These are phyloP conservation scores for Clitocybe nebularis DNA, from an alignment of 1,284 basidiomycete species.

Conservation along the genomic window DNA sequence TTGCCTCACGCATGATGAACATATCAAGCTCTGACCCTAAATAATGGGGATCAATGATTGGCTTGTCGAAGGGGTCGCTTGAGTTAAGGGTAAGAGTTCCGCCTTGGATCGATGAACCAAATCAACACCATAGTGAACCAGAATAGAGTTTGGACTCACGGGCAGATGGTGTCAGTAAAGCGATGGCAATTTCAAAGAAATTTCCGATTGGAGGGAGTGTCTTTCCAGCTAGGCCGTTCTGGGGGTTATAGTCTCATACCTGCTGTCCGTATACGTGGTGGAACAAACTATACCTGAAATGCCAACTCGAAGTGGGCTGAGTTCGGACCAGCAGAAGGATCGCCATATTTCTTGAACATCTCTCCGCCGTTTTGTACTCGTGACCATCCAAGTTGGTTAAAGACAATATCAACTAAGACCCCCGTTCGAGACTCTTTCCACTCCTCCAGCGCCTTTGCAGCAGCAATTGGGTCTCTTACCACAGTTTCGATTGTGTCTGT, in stretches of 20 bases:
- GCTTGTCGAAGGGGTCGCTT: slow-evolving; percentile 15
- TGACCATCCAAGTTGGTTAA: slow-evolving; percentile 13
- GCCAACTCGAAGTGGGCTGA: slow-evolving; percentile 15
- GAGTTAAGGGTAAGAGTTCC: slow-evolving; percentile 4
- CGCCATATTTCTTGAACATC: slow-evolving; percentile 6
- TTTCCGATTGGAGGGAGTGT: slow-evolving; percentile 10
- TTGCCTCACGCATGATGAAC: slow-evolving; percentile 15
- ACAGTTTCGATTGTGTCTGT: slow-evolving; percentile 12
- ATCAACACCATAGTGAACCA: background rate
- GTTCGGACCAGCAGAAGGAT: slow-evolving; percentile 15
- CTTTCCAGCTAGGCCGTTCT: slow-evolving; percentile 11
- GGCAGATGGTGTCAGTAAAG: slow-evolving; percentile 8
- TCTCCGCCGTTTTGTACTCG: slow-evolving; percentile 9
- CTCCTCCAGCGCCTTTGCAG: slow-evolving; percentile 4
- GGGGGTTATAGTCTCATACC: background rate
- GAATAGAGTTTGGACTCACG: background rate
- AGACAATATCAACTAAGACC: slow-evolving; percentile 11
- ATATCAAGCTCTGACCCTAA: slow-evolving; percentile 18
- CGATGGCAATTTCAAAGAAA: slow-evolving; percentile 6
- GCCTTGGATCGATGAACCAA: background rate
- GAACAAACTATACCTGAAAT: slow-evolving; percentile 1
- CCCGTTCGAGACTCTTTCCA: slow-evolving; percentile 12
- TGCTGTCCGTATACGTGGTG: background rate
- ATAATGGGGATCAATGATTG: slow-evolving; percentile 14
- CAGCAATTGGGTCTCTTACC: slow-evolving; percentile 5